Conservation (phyloP, 108 stramenopile genomes). For the Craspedostauros australis region DNA sequence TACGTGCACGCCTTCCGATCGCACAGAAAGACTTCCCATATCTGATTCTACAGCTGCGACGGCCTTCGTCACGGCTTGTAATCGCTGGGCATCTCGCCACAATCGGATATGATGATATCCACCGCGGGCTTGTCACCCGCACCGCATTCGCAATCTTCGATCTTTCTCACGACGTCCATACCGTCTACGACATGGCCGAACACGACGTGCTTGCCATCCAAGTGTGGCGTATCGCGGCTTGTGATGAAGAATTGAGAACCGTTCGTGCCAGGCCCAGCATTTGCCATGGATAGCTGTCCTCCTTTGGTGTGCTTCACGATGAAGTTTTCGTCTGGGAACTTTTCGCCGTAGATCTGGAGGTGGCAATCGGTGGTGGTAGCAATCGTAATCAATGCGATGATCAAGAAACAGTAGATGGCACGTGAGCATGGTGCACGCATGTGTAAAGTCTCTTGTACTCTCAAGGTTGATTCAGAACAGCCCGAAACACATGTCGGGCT, state of each 20-base stretch:
- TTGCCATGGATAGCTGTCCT: slow-evolving; percentile 77
- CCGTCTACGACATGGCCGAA: slow-evolving; percentile 98
- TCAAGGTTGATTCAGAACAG: too few relatives aligned
- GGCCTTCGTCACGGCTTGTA: slow-evolving; percentile 26
- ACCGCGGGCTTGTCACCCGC: slow-evolving; percentile 70
- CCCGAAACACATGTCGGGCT: too few relatives aligned
- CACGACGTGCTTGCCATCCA: slow-evolving; percentile 98
- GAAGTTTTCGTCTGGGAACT: slow-evolving; percentile 90
- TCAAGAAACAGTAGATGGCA: too few relatives aligned
- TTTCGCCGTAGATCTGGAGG: slow-evolving; percentile 96
- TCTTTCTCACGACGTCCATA: slow-evolving; percentile 89
- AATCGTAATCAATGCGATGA: too few relatives aligned
- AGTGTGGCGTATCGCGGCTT: slow-evolving; percentile 65
- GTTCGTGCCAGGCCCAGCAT: slow-evolving; percentile 86
- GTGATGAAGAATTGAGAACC: slow-evolving; percentile 96
- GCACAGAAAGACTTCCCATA: too few relatives aligned
- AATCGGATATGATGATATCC: slow-evolving; percentile 88
- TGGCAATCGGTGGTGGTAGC: slow-evolving; percentile 7
- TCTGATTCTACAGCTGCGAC: too few relatives aligned
- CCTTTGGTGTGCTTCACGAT: slow-evolving; percentile 76
- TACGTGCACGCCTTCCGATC: too few relatives aligned
- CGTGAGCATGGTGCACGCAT: too few relatives aligned
- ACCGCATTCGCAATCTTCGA: slow-evolving; percentile 66
- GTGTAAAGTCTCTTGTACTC: too few relatives aligned
- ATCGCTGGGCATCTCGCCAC: slow-evolving; percentile 72